A percentile compares a stretch with the other conserved stretches of the same genome.
Conservation (phyloP, 768 basidiomycete species). For the Boletus bicolor region DNA sequence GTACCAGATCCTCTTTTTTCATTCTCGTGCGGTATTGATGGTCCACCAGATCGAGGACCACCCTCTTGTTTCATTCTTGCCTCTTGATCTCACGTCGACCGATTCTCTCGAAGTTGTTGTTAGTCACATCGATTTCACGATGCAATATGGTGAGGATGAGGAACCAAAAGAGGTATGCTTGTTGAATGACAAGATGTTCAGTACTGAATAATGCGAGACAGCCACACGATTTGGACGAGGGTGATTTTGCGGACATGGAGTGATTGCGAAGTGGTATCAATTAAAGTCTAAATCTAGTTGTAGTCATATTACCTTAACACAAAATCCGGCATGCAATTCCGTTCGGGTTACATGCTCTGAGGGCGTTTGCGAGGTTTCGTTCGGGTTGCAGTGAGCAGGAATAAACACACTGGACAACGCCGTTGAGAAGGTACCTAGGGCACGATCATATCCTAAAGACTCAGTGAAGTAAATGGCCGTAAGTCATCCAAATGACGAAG, state of each 20-base stretch:
- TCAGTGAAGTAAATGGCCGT: no score
- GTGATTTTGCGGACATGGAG: constrained; percentile 80
- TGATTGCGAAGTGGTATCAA: constrained; percentile 24
- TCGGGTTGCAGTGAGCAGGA: no score
- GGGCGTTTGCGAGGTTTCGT: no score
- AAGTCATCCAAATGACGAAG: no score
- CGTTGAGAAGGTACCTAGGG: no score
- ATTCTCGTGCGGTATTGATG: background rate
- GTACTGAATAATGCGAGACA: constrained; percentile 32
- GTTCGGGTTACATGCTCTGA: no score
- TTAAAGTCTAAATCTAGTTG: background rate
- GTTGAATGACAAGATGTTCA: background rate
- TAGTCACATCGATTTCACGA: constrained; percentile 95
- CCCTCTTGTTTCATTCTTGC: constrained; percentile 94
- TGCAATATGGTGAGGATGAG: constrained; percentile 99
- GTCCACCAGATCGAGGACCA: constrained; percentile 88
- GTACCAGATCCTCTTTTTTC: constrained; percentile 43
- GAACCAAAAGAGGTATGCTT: constrained; percentile 84
- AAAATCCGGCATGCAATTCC: no score
- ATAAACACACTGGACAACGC: no score
- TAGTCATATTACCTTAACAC: background rate
- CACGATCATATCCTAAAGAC: no score
- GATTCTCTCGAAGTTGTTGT: constrained; percentile 89
- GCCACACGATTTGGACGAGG: constrained; percentile 92
- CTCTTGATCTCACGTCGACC: constrained; percentile 84